Evolutionary conservation across 2,329 filamentous ascomycete species (phyloP).

Genomic region (Gyromitra esculenta): DNA sequence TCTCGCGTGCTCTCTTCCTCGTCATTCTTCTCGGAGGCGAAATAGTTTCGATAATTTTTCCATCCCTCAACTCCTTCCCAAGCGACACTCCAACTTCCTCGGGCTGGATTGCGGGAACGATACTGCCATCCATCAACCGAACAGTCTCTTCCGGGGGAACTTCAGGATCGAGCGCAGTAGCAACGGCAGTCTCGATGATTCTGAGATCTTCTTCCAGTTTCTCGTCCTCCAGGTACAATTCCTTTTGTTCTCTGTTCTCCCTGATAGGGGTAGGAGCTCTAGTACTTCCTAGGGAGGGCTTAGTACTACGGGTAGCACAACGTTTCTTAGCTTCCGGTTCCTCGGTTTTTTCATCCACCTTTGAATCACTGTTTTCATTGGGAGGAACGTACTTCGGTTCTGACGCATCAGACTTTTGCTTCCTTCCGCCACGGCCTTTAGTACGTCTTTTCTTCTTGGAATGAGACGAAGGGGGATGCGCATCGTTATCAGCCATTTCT

Average conservation of each 20-base stretch:
- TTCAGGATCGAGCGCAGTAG: constrained; percentile 23
- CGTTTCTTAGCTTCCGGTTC: constrained; percentile 26
- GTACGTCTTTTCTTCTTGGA: constrained; percentile 22
- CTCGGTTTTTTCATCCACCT: constrained; percentile 16
- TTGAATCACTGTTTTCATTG: constrained; percentile 17
- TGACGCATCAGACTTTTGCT: constrained; percentile 9
- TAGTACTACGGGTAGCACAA: constrained; percentile 16
- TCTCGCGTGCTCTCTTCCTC: constrained; percentile 31
- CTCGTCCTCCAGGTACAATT: constrained; percentile 31
- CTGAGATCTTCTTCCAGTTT: constrained; percentile 20
- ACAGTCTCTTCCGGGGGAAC: constrained; percentile 31
- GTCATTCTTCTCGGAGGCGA: constrained; percentile 30
- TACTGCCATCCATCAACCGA: constrained; percentile 20
- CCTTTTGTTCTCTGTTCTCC: not conserved
- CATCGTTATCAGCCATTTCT: constrained; percentile 11
- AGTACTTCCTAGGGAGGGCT: constrained; percentile 1
- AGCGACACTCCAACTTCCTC: constrained; percentile 27
- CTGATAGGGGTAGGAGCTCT: constrained; percentile 21
- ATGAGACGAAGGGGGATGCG: not conserved
- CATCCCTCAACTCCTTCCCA: constrained; percentile 39
- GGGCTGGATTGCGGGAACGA: constrained; percentile 30
- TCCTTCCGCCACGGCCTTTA: constrained; percentile 11
- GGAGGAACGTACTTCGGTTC: constrained; percentile 10
- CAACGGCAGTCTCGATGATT: constrained; percentile 15
- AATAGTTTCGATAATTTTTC: constrained; percentile 30